Percentiles rank a stretch among this genome's conserved stretches.
Conservation (phyloP, 1,284 basidiomycete species). For the Ceratobasidium sp. region DNA sequence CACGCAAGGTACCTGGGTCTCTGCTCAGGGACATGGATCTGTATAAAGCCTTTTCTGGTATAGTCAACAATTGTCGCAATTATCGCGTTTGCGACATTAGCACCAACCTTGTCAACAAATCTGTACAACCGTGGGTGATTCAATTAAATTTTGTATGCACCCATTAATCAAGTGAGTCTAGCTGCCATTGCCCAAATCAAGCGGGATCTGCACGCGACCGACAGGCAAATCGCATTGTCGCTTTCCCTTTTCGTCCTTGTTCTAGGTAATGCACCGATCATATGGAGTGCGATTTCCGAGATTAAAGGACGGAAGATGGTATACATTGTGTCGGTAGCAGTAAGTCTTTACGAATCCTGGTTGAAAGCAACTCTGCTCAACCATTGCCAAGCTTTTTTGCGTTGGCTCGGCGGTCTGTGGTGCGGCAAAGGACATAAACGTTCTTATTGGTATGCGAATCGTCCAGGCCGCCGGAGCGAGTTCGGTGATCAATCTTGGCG, state of each 20-base stretch:
- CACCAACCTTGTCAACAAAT: conserved; percentile 70
- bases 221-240: conserved; percentile 72
- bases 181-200: conserved; percentile 74
- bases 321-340: conserved; percentile 64
- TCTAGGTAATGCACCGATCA: conserved; percentile 71
- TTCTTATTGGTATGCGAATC: conserved; percentile 76
- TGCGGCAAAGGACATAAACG: conserved; percentile 62
- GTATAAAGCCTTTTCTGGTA: neutral
- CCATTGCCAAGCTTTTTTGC: conserved; percentile 59
- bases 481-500: conserved; percentile 78
- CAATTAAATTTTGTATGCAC: neutral
- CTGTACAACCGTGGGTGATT: conserved; percentile 69
- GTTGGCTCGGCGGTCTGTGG: conserved; percentile 71
- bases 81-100: conserved; percentile 65
- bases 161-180: conserved; percentile 43
- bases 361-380: neutral
- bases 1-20: conserved; percentile 62
- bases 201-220: conserved; percentile 66
- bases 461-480: conserved; percentile 75
- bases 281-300: conserved; percentile 79
- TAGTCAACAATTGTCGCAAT: conserved; percentile 64
- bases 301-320: conserved; percentile 81
- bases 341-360: conserved; percentile 41
- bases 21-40: conserved; percentile 1
- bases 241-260: conserved; percentile 79